Conservation (phyloP, 768 basidiomycete genomes). For the Coprinellus micaceus region DNA sequence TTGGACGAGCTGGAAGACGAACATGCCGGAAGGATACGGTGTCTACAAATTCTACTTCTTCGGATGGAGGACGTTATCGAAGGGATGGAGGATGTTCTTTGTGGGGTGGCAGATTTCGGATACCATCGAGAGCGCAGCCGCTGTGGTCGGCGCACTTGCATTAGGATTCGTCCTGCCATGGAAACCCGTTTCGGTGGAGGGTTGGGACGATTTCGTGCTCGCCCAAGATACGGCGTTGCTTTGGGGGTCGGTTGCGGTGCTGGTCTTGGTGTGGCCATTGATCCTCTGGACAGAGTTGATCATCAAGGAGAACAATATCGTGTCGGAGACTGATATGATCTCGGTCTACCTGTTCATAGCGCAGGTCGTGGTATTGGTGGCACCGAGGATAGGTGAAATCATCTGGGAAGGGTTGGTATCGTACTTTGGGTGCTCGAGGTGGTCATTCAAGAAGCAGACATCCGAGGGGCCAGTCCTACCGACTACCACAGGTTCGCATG, state of each 20-base stretch:
- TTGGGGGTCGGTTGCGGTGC: not conserved
- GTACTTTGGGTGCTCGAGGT: too few relatives aligned
- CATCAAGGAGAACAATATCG: slow-evolving; percentile 10
- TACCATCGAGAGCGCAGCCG: not conserved
- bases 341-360: slow-evolving; percentile 11
- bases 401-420: too few relatives aligned
- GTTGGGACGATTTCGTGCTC: not conserved
- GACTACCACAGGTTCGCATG: too few relatives aligned
- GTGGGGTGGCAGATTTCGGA: slow-evolving; percentile 6
- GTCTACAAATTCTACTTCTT: slow-evolving; percentile 14
- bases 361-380: too few relatives aligned
- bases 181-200: not conserved
- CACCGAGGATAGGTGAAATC: too few relatives aligned
- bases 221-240: not conserved
- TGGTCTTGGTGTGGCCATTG: slow-evolving; percentile 4
- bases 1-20: slow-evolving; percentile 11
- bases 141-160: not conserved
- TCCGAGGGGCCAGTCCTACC: too few relatives aligned
- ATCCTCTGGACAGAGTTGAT: slow-evolving; percentile 13
- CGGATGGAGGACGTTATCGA: slow-evolving; percentile 11
- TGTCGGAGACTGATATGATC: slow-evolving; percentile 13
- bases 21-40: slow-evolving; percentile 10
- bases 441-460: too few relatives aligned
- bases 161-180: not conserved
- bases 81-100: slow-evolving; percentile 11